Base-by-base conservation (phyloP, 352 stramenopile genomes). In the Phytophthora sp. region DNA sequence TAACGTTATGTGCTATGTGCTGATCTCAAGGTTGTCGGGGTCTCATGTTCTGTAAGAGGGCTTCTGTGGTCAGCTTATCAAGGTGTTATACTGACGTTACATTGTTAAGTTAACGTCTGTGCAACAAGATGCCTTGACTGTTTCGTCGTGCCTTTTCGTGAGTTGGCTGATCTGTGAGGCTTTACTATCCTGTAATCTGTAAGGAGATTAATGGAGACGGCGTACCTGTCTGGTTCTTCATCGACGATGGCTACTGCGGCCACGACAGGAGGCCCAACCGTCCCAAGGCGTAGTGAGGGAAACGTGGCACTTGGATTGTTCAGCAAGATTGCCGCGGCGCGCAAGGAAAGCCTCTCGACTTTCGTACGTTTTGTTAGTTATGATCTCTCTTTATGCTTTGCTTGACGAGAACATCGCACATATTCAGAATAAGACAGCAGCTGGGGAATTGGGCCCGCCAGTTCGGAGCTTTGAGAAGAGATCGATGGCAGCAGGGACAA, bases 291-390 rank as follows among this genome's bases (percentile, higher is more conserved):
- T 52, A 57, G 55, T 20, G 51, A 76, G 29, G 76, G 77, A 16
- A 79, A 85, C 44, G 76, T 90, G 35, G 69, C 84, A 33, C 67
- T 93, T 7, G 79, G 80, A 1, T 71, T 91, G 52, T 89, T 91
- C 64, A 89, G 80, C 57, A 93, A 93, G 69, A 89, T 93, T 53
- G 79, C 80, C 45, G 80, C 82, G 16, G 79, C 73, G 30, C 80
- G 80, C 47, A 93, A 89, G 67, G 80, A 91, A 52, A 88, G 88
- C 54, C 73, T 91, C 13, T 78, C 73, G 38, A 51, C 57, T 18
- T 85, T 80, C 57, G 77, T 88, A 73, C 8, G 71, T 56, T 46
- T 54, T 26, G 4, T 24, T 15, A 15, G 7, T 45, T 36, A 12
- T 31, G 5, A 33, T 44, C 2, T n/a, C 20, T 18, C 7, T 24